These are phyloP conservation scores for Eucalyptus sp. DNA, from an alignment of 345 rosid species.

Conservation along the genomic window DNA sequence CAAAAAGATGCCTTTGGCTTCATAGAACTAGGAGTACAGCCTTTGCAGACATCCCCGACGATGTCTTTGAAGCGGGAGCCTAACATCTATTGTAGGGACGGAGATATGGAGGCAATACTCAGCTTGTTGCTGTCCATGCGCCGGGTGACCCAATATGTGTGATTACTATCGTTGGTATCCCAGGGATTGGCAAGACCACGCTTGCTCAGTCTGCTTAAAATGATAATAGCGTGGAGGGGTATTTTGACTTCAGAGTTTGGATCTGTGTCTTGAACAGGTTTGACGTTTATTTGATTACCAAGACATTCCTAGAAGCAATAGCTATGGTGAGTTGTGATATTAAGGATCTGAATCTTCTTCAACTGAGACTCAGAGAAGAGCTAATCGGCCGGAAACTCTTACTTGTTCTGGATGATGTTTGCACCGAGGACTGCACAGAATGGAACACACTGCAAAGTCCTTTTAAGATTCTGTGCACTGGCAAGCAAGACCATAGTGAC, in stretches of 20 bases:
- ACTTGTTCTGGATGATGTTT: conserved; percentile 19
- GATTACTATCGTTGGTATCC: background rate
- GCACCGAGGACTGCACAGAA: background rate
- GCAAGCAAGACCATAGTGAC: conserved; percentile 14
- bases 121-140: background rate
- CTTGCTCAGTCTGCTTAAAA: background rate
- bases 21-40: background rate
- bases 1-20: background rate
- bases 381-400: conserved; percentile 4
- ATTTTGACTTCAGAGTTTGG: conserved; percentile 11
- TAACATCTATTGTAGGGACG: conserved; percentile 7
- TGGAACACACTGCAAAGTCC: conserved; percentile 9
- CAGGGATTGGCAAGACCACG: conserved; percentile 1
- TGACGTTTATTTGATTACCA: background rate
- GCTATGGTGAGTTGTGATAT: background rate
- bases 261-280: conserved; percentile 2
- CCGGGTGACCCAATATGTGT: background rate
- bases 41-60: background rate
- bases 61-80: conserved; percentile 6
- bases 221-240: background rate
- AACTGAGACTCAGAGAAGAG: conserved; percentile 1
- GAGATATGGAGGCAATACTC: conserved; percentile 2
- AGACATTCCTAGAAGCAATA: conserved; percentile 3
- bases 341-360: conserved; percentile 3
- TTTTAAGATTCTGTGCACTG: background rate